Percentiles rank a stretch among this genome's conserved stretches.
Conservation (phyloP, 2,329 filamentous ascomycete genomes). For the Biscogniauxia mediterranea region DNA sequence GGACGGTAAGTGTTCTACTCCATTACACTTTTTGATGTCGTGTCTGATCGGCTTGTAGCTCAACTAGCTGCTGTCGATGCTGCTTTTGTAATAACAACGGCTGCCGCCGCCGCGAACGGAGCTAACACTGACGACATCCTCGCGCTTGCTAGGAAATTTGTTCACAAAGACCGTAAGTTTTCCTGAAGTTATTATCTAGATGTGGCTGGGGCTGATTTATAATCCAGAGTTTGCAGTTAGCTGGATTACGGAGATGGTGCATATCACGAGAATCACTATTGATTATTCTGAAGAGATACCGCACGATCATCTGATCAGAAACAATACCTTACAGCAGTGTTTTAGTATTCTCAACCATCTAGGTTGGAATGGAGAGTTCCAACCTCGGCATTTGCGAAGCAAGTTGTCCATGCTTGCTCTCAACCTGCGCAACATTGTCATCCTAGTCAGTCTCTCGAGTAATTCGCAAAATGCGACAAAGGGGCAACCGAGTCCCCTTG, state of each 20-base stretch:
- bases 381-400: slow-evolving; percentile 62
- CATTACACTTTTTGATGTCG: background rate
- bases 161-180: slow-evolving; percentile 36
- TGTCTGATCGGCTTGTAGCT: slow-evolving; percentile 37
- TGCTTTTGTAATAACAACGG: slow-evolving; percentile 54
- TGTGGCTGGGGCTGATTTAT: slow-evolving; percentile 3
- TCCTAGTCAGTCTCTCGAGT: slow-evolving; percentile 63
- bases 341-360: slow-evolving; percentile 78
- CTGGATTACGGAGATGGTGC: slow-evolving; percentile 65
- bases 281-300: slow-evolving; percentile 79
- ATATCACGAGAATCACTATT: slow-evolving; percentile 68
- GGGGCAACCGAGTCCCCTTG: slow-evolving; percentile 56
- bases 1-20: slow-evolving; percentile 41
- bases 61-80: slow-evolving; percentile 59
- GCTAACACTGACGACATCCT: slow-evolving; percentile 69
- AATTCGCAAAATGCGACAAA: slow-evolving; percentile 54
- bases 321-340: slow-evolving; percentile 69
- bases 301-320: slow-evolving; percentile 70
- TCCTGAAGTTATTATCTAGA: background rate
- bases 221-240: slow-evolving; percentile 56
- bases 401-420: slow-evolving; percentile 75
- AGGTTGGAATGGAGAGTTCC: slow-evolving; percentile 65
- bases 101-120: slow-evolving; percentile 44
- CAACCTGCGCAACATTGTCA: slow-evolving; percentile 69
- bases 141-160: slow-evolving; percentile 58